phyloP scores from a whole-genome alignment of 192 early-diverging fungal genomes.

The Chytriomyces confervae region DNA sequence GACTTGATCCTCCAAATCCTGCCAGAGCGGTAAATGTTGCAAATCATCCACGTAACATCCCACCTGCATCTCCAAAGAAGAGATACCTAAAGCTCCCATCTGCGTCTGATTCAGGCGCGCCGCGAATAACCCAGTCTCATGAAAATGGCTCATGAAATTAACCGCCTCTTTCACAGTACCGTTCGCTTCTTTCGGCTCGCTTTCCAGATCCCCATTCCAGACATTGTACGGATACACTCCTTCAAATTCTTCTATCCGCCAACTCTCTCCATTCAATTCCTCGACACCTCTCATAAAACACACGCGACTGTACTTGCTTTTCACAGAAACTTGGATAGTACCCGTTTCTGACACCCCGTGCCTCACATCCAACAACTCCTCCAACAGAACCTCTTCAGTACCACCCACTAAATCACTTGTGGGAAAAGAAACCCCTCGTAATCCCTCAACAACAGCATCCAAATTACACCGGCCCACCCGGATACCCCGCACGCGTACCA shows the following conservation, averaged over 20 bases:
- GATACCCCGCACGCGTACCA: neutral
- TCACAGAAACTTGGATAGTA: neutral
- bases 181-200: neutral
- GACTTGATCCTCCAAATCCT: neutral
- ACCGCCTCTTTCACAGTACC: neutral
- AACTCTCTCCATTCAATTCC: neutral
- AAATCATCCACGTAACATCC: constrained; percentile 23
- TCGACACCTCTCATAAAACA: constrained; percentile 9
- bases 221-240: constrained; percentile 15
- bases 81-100: neutral
- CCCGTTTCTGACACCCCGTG: no score
- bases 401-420: neutral
- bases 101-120: constrained; percentile 2
- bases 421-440: neutral
- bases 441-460: no score
- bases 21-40: neutral
- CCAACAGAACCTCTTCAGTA: neutral
- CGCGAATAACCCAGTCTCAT: neutral
- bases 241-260: neutral
- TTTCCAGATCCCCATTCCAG: neutral
- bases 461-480: no score
- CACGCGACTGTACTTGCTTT: constrained; percentile 11
- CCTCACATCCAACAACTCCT: neutral
- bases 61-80: constrained; percentile 5
- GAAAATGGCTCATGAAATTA: neutral